Evolutionary conservation across 2,329 filamentous ascomycete genomes (phyloP), one percentile per base, ranked within the genome.

Genomic region (Alternaria consortialis): DNA sequence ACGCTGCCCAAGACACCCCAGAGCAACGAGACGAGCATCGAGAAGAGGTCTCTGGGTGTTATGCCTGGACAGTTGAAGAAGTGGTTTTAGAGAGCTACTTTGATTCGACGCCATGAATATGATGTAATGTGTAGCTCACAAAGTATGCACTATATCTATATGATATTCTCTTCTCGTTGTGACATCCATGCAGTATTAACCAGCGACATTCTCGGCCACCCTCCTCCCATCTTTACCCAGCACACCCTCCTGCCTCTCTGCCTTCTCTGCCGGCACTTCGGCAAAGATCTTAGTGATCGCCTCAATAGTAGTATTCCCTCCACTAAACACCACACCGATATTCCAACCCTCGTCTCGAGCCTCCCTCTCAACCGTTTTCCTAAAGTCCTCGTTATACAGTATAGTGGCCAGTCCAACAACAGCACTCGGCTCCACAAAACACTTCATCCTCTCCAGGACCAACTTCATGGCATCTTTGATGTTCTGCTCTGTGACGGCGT

Each of bases 341-440:
- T 90, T 87, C 93, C 93, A 97, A 0, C 92, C 92, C 12, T 86
- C 83, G 53, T 87, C 84, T 0, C 91, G 91, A 0, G 83, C 91
- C 77, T 94, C 91, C 61, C 73, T 78, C 80, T 92, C 88, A 9
- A 94, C 90, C 78, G 90, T 78, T 12, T 73, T 58, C 56, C 76
- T 64, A 40, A 97, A 97, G 4, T 93, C 92, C 79, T 96, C 92
- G 76, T 97, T 91, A 67, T 88, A 97, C 67, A 98, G 80, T 53
- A 89, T 90, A 7, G 92, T 91, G 0, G 94, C 95, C 61, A 98
- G 78, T 1, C 88, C 87, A n/a, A 97, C 94, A 2, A 90, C 93
- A 0, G 91, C 88, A 78, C 90, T 94, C 23, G 94, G 94, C 84
- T 98, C 94, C 12, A 97, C 88, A 23, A 97, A 88, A 47, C 97